Evolutionary conservation across 306 rosid genomes (phyloP).

Genomic region (Fagus sylvatica): DNA sequence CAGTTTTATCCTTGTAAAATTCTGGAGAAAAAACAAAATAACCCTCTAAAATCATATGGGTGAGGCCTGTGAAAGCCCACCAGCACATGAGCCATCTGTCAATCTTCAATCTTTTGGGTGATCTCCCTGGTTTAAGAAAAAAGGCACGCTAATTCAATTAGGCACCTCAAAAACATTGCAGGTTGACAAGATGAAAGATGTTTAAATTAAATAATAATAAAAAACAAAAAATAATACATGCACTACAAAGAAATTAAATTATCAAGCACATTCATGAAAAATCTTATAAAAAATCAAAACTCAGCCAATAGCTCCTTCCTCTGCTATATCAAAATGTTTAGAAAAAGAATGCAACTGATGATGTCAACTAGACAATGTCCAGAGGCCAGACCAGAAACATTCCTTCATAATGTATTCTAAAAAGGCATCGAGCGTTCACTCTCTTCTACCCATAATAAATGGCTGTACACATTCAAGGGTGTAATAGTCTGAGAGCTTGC

Average conservation of each 20-base stretch:
- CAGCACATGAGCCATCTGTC: slow-evolving; percentile 90
- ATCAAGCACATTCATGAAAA: background rate
- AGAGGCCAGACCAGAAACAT: background rate
- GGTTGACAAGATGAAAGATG: background rate
- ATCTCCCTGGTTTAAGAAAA: slow-evolving; percentile 48
- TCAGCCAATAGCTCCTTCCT: background rate
- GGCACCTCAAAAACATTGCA: background rate
- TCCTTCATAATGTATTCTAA: background rate
- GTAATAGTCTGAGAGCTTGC: background rate
- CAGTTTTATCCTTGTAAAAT: slow-evolving; percentile 75
- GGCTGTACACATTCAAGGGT: background rate
- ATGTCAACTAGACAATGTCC: background rate
- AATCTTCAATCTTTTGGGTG: slow-evolving; percentile 49
- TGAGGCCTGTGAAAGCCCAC: slow-evolving; percentile 97
- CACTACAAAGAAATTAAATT: background rate
- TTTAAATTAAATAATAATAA: background rate
- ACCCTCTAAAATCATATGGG: slow-evolving; percentile 75
- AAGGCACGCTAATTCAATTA: slow-evolving; percentile 16
- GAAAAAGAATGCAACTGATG: background rate
- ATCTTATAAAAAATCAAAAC: background rate
- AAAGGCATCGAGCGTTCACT: background rate
- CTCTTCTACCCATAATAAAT: background rate
- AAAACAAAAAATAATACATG: background rate
- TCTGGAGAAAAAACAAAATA: slow-evolving; percentile 80
- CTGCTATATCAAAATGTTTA: background rate